Evolutionary conservation across 2,329 filamentous ascomycete species (phyloP), one percentile per base, ranked within the genome.

Genomic region (Cercospora sp.): DNA sequence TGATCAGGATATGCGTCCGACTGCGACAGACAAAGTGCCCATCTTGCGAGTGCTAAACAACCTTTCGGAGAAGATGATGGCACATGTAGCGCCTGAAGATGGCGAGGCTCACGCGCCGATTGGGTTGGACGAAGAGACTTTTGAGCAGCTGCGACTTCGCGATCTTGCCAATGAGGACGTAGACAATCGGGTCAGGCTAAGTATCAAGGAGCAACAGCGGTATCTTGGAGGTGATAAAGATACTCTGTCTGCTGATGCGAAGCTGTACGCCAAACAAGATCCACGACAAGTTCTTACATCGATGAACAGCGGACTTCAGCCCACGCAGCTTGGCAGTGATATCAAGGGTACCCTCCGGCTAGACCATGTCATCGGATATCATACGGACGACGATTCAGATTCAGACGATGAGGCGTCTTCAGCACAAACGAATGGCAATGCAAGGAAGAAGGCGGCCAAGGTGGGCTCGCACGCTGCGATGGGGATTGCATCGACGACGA

Each of bases 1-100:
- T 65, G 93, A 98, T 77, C 82, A 91, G 40, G 95, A 96, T 72
- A 97, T 98, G 93, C 87, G 92, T 37, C 93, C 93, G 1, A 85
- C 85, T 2, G 85, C 89, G 10, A 82, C 87, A 58, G 88, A 90
- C 57, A 94, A 95, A 77, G 90, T 95, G 2, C 94, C 93, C 10
- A 96, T 98, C 70, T 90, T 98, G 71, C 89, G 91, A 70, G 93
- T 92, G 0, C 83, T 99, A 66, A 99, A 99, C 78, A 92, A 87
- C 69, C 86, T 98, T 66, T 97, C 93, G 74, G 93, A 95, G 79
- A 97, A 96, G 80, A 91, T 99, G 78, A 90, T 99, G 86, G 91
- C 91, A 59, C 91, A 94, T 71, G 92, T 97, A 1, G 88, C 91
- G 2, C 91, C 93, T 1, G 88, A 90, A 5, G 93, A 97, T 77